These are phyloP conservation scores for Wallemia mellicola DNA, from an alignment of 1,284 basidiomycete species.

Conservation along the genomic window DNA sequence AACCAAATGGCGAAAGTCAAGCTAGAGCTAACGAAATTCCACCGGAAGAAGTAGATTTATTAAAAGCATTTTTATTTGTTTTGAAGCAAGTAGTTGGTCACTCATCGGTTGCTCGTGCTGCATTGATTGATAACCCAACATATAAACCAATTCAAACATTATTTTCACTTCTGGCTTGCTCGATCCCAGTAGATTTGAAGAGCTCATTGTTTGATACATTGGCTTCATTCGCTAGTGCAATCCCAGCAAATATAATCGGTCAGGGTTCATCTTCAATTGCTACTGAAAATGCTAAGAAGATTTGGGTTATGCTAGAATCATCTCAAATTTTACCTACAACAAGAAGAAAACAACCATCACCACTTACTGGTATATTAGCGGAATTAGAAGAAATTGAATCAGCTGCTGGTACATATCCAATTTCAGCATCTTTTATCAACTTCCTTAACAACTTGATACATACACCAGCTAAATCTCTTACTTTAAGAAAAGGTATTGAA, in stretches of 20 bases:
- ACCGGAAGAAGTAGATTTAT: constrained; percentile 43
- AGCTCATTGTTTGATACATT: constrained; percentile 57
- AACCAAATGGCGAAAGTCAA: too few relatives aligned
- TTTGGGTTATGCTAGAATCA: constrained; percentile 57
- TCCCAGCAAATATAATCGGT: background rate
- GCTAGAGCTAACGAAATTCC: constrained; percentile 26
- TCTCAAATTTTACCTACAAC: constrained; percentile 27
- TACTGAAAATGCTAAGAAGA: constrained; percentile 43
- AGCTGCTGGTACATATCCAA: constrained; percentile 43
- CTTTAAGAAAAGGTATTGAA: constrained; percentile 25
- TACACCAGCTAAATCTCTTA: constrained; percentile 31
- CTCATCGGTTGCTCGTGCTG: constrained; percentile 46
- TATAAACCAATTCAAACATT: constrained; percentile 38
- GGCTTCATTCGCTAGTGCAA: constrained; percentile 47
- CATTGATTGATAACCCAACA: constrained; percentile 44
- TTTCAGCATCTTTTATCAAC: constrained; percentile 58
- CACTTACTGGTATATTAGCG: constrained; percentile 36
- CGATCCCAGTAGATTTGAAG: constrained; percentile 68
- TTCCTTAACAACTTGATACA: constrained; percentile 49
- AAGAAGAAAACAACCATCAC: background rate
- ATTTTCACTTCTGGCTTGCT: constrained; percentile 43
- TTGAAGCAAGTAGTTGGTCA: constrained; percentile 46
- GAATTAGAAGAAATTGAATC: constrained; percentile 68
- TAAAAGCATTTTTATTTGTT: constrained; percentile 50
- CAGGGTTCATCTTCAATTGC: constrained; percentile 33